Evolutionary conservation across 2,329 filamentous ascomycete genomes (phyloP).

Genomic region (Penicillium verrucosum): DNA sequence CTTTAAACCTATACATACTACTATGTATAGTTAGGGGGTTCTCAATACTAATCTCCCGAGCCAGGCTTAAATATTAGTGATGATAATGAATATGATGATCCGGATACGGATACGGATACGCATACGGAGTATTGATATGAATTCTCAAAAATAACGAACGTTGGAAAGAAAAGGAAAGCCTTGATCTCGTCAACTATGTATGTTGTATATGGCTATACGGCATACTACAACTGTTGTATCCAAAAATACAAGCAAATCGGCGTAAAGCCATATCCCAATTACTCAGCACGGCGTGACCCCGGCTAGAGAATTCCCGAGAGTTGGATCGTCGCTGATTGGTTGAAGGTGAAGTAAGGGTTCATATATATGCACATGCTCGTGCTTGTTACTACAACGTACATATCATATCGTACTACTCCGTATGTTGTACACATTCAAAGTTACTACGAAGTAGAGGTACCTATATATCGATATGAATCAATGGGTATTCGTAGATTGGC

Average conservation of each 20-base stretch:
- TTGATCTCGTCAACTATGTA: no score
- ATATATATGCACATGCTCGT: not conserved
- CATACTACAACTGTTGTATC: not conserved
- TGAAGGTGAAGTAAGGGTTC: not conserved
- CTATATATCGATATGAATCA: not conserved
- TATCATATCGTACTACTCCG: not conserved
- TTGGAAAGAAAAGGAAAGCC: not conserved
- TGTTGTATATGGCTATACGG: no score
- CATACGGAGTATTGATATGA: no score
- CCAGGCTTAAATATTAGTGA: not conserved
- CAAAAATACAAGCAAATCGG: not conserved
- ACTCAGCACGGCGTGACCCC: conserved; percentile 11
- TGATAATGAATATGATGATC: not conserved
- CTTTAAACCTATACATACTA: no score
- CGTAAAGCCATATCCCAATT: not conserved
- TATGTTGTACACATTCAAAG: not conserved
- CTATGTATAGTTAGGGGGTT: not conserved
- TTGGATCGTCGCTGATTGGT: conserved; percentile 2
- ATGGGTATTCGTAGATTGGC: not conserved
- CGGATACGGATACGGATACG: no score
- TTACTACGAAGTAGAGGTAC: not conserved
- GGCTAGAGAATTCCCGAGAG: conserved; percentile 1
- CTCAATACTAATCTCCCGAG: not conserved
- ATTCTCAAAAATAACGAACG: no score
- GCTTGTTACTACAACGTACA: not conserved